Conservation (phyloP, 441 rosid genomes). For the Bruguiera hainesii region DNA sequence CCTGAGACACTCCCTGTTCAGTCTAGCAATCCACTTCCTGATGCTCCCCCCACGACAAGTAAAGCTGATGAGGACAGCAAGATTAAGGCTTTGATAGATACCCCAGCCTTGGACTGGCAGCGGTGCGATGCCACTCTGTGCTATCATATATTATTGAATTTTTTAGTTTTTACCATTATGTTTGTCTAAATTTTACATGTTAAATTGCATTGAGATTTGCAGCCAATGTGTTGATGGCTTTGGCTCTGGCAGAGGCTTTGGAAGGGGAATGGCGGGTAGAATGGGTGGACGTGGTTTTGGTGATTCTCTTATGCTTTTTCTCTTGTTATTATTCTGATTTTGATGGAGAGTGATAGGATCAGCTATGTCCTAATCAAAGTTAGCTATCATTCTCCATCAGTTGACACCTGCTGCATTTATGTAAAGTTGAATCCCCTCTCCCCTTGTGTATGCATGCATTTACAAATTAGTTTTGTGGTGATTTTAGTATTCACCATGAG, state of each 20-base stretch:
- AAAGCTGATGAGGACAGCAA: slow-evolving; percentile 95
- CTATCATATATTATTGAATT: background rate
- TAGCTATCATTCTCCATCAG: too few species aligned
- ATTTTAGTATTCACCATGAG: too few species aligned
- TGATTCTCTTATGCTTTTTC: slow-evolving; percentile 36
- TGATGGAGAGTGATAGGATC: background rate
- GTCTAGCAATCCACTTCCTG: slow-evolving; percentile 45
- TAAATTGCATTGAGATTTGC: slow-evolving; percentile 24
- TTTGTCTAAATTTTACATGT: background rate
- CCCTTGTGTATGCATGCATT: background rate
- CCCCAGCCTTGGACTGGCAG: slow-evolving; percentile 98
- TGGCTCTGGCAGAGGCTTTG: slow-evolving; percentile 92
- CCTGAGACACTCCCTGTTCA: slow-evolving; percentile 63
- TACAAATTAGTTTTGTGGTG: too few species aligned
- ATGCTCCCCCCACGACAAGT: slow-evolving; percentile 58
- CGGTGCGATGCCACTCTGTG: slow-evolving; percentile 48
- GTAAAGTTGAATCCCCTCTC: background rate
- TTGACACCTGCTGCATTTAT: background rate
- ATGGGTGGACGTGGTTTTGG: slow-evolving; percentile 98
- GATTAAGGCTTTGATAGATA: slow-evolving; percentile 84
- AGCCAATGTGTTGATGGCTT: slow-evolving; percentile 83
- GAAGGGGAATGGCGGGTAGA: slow-evolving; percentile 90
- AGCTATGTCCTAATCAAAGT: too few species aligned
- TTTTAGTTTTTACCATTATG: background rate
- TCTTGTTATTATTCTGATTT: slow-evolving; percentile 5